These are phyloP conservation scores for Piper longum DNA, from an alignment of 164 flowering plant genomes.

Conservation along the genomic window DNA sequence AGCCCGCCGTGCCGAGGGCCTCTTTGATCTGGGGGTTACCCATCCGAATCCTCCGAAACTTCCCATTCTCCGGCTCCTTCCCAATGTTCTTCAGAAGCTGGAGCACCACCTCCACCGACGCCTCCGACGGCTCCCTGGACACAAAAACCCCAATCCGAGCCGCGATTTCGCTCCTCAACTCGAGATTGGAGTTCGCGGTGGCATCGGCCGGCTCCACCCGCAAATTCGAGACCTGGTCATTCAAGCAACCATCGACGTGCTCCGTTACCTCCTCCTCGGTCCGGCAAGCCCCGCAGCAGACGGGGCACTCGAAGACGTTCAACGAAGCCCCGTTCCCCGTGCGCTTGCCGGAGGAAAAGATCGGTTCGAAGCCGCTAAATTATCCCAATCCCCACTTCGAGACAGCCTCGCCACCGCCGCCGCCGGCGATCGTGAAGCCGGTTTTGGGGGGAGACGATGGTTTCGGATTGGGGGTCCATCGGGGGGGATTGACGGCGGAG, in stretches of 20 bases:
- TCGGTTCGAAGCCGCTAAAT: slow-evolving; percentile 59
- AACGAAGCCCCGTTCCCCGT: slow-evolving; percentile 40
- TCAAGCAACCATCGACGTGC: slow-evolving; percentile 59
- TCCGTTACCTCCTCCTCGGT: slow-evolving; percentile 64
- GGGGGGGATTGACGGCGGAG: slow-evolving; percentile 1
- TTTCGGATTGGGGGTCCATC: slow-evolving; percentile 1
- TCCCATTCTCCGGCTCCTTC: slow-evolving; percentile 62
- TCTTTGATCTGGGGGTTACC: slow-evolving; percentile 80
- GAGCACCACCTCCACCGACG: slow-evolving; percentile 56
- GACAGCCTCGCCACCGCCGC: background rate
- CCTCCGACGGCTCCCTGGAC: slow-evolving; percentile 53
- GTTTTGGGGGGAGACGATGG: slow-evolving; percentile 2
- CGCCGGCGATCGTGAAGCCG: background rate
- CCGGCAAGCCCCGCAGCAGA: slow-evolving; percentile 35
- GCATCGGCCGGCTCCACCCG: background rate
- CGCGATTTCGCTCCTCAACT: slow-evolving; percentile 22
- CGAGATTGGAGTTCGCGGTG: slow-evolving; percentile 1
- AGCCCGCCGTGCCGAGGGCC: slow-evolving; percentile 58
- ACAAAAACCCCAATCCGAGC: slow-evolving; percentile 33
- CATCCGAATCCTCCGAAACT: slow-evolving; percentile 75
- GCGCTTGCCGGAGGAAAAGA: slow-evolving; percentile 51
- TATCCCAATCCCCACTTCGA: slow-evolving; percentile 13
- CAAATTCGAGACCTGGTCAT: slow-evolving; percentile 5
- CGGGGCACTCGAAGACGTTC: slow-evolving; percentile 61
- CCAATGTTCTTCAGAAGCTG: slow-evolving; percentile 56